These are phyloP conservation scores for Lentinula boryana DNA, from an alignment of 768 basidiomycete genomes.

Conservation along the genomic window DNA sequence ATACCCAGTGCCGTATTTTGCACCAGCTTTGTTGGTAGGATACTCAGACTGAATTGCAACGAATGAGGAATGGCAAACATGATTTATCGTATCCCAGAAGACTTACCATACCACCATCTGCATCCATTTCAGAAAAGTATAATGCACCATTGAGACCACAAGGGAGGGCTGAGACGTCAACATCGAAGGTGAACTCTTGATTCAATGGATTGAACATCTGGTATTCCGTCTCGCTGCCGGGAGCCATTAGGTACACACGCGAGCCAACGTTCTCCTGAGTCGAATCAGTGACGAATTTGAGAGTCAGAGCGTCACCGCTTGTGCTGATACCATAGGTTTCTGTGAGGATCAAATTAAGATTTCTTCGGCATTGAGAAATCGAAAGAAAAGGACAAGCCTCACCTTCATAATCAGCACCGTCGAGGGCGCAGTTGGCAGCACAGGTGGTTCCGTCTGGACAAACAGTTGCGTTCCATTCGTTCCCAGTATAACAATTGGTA, in stretches of 20 bases:
- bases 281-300: conserved; percentile 36
- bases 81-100: not conserved
- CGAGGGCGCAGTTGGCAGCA: conserved; percentile 35
- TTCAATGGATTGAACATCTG: conserved; percentile 45
- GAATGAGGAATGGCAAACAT: conserved; percentile 24
- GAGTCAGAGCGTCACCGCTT: conserved; percentile 34
- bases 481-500: conserved; percentile 32
- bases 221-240: conserved; percentile 36
- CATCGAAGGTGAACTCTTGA: conserved; percentile 56
- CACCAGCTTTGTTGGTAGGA: conserved; percentile 34
- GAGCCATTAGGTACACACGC: conserved; percentile 42
- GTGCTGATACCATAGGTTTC: conserved; percentile 48
- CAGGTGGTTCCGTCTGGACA: conserved; percentile 46
- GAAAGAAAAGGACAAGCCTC: not conserved
- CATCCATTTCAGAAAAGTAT: conserved; percentile 57
- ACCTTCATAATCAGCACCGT: conserved; percentile 36
- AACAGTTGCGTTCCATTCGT: conserved; percentile 43
- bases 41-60: conserved; percentile 18
- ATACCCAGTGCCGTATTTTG: conserved; percentile 17
- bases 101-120: conserved; percentile 30
- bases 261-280: conserved; percentile 29
- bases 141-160: conserved; percentile 60
- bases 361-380: not conserved
- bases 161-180: conserved; percentile 50
- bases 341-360: not conserved